These are phyloP conservation scores for Diplocarpon rosae DNA, from an alignment of 2,329 filamentous ascomycete species.

Conservation along the genomic window DNA sequence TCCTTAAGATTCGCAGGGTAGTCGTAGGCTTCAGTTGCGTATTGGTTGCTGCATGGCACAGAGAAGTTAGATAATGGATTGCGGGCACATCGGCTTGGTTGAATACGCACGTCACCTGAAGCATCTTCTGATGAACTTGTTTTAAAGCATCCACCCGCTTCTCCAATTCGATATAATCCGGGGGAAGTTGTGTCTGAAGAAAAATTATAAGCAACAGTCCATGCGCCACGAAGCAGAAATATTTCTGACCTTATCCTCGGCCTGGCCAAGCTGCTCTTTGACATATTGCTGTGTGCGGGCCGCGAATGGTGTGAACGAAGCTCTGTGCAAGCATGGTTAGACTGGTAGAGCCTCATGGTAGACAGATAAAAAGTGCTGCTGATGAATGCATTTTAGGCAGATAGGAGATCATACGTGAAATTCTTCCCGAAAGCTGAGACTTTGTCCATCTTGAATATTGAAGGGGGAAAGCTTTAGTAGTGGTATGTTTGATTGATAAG, in stretches of 20 bases:
- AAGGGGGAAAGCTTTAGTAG: conserved; percentile 5
- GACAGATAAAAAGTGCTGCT: conserved; percentile 11
- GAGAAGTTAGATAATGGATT: conserved; percentile 3
- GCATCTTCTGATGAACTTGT: conserved; percentile 92
- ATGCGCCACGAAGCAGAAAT: background rate
- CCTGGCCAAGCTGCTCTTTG: conserved; percentile 93
- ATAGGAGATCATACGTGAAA: conserved; percentile 42
- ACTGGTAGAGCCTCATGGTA: conserved; percentile 21
- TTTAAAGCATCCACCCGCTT: conserved; percentile 97
- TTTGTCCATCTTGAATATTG: conserved; percentile 47
- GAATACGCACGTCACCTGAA: conserved; percentile 76
- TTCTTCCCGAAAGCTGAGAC: conserved; percentile 61
- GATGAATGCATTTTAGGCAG: conserved; percentile 3
- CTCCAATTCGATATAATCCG: conserved; percentile 97
- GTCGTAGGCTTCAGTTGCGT: conserved; percentile 78
- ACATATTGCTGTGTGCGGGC: conserved; percentile 93
- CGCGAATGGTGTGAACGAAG: conserved; percentile 82
- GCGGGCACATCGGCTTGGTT: background rate
- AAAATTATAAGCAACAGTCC: conserved; percentile 3
- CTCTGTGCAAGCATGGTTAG: conserved; percentile 48
- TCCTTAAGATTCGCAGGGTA: conserved; percentile 98
- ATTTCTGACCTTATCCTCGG: conserved; percentile 69
- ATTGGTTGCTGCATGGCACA: conserved; percentile 59
- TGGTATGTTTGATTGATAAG: conserved; percentile 4
- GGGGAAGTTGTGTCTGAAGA: conserved; percentile 80